A percentile compares a stretch with the other conserved stretches of the same genome.
Evolutionary conservation across 495 filamentous ascomycete genomes (phyloP).

Genomic region (Daldinia vernicosa): DNA sequence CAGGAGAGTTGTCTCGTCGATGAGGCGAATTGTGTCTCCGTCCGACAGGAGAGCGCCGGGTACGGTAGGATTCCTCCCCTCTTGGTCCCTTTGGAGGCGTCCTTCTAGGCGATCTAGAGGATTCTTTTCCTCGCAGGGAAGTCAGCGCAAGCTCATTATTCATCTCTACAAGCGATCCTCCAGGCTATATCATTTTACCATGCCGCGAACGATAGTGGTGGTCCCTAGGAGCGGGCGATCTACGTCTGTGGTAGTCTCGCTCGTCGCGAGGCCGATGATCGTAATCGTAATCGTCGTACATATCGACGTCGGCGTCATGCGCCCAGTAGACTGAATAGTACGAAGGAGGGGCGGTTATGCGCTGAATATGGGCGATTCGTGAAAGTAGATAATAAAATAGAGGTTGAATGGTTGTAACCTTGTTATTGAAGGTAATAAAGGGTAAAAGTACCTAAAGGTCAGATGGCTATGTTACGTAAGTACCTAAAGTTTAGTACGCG

Average conservation of each 20-base stretch:
- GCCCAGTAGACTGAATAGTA: neutral
- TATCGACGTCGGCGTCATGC: conserved; percentile 17
- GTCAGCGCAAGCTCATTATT: conserved; percentile 51
- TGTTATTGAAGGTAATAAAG: neutral
- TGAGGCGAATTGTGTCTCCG: conserved; percentile 18
- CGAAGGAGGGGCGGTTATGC: neutral
- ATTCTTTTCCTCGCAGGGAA: conserved; percentile 49
- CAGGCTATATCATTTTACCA: conserved; percentile 59
- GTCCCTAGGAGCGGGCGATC: conserved; percentile 44
- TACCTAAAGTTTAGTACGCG: conserved; percentile 1
- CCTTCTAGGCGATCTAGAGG: conserved; percentile 48
- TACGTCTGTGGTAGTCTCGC: conserved; percentile 50
- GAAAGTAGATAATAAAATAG: neutral
- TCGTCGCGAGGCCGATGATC: conserved; percentile 43
- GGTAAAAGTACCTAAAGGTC: neutral
- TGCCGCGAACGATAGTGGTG: conserved; percentile 55
- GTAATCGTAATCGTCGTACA: conserved; percentile 45
- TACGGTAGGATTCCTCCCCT: conserved; percentile 42
- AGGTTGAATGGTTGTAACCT: neutral
- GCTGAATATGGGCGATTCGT: neutral
- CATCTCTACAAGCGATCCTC: conserved; percentile 51
- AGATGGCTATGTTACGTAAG: neutral
- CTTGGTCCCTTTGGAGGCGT: conserved; percentile 42
- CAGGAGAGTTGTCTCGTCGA: conserved; percentile 26
- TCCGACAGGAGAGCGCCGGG: conserved; percentile 20